These are phyloP conservation scores for Candida arabinofermentans DNA, from an alignment of 805 yeast genomes.

Conservation along the genomic window DNA sequence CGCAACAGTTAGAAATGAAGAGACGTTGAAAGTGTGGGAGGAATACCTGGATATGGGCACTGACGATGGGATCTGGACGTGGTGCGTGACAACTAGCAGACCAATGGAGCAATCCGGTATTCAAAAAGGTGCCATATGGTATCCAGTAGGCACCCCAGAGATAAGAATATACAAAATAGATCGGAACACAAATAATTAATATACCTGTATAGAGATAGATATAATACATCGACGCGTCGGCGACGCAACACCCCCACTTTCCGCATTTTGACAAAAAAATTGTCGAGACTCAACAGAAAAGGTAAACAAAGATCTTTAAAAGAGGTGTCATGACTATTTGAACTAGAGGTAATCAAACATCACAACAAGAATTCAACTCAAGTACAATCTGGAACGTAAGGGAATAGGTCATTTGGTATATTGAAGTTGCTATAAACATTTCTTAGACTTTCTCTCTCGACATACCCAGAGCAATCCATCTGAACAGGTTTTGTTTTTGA, in stretches of 20 bases:
- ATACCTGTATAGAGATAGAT: background rate
- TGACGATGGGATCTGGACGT: conserved; percentile 22
- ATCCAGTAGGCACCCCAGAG: conserved; percentile 20
- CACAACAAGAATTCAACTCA: too few species aligned
- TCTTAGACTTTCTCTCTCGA: too few species aligned
- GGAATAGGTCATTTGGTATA: too few species aligned
- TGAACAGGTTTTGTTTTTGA: background rate
- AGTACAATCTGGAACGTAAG: too few species aligned
- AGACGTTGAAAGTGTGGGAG: conserved; percentile 45
- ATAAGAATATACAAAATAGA: conserved; percentile 22
- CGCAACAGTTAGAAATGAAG: conserved; percentile 69
- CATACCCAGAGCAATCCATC: too few species aligned
- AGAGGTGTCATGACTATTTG: too few species aligned
- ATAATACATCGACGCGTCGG: background rate
- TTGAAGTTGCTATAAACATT: too few species aligned
- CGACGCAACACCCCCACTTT: background rate
- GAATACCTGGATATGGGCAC: conserved; percentile 27
- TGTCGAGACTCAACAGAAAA: background rate
- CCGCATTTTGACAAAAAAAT: too few species aligned
- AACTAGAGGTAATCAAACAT: too few species aligned
- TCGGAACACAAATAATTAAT: conserved; percentile 7
- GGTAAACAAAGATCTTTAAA: background rate
- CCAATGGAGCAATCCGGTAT: background rate
- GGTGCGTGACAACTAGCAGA: conserved; percentile 18
- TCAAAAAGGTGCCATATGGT: conserved; percentile 21